A percentile compares a stretch with the other conserved stretches of the same genome.
Conservation (phyloP, 148 eudicot genomes). For the Cornus kousa region DNA sequence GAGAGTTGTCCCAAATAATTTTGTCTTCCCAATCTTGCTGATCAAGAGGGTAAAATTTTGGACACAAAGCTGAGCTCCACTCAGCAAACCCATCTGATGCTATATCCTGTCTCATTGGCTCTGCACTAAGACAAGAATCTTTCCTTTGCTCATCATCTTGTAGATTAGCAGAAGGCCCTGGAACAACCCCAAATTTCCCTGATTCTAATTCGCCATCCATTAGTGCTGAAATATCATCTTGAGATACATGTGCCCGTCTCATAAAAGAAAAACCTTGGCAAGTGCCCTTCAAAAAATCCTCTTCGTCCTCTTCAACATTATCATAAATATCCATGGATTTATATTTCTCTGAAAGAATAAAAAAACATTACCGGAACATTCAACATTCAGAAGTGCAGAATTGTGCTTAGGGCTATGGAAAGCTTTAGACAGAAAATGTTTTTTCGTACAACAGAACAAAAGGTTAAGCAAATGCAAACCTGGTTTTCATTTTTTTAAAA, state of each 20-base stretch:
- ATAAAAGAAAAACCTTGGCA: conserved; percentile 39
- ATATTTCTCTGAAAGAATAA: conserved; percentile 58
- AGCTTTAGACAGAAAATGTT: not conserved
- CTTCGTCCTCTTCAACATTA: conserved; percentile 84
- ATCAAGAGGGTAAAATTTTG: conserved; percentile 70
- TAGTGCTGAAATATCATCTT: conserved; percentile 30
- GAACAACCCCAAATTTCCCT: conserved; percentile 17
- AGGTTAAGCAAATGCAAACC: not conserved
- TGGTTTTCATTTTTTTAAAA: no score
- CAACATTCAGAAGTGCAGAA: not conserved
- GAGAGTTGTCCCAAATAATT: conserved; percentile 82
- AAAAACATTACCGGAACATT: not conserved
- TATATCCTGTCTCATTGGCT: conserved; percentile 57
- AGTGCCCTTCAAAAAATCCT: conserved; percentile 53
- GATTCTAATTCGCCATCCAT: conserved; percentile 42
- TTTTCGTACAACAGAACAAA: not conserved
- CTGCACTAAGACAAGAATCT: conserved; percentile 57
- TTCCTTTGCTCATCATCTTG: conserved; percentile 34
- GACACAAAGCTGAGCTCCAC: conserved; percentile 35
- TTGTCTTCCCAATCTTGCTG: conserved; percentile 91
- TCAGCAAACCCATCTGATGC: conserved; percentile 35
- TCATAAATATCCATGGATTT: conserved; percentile 45
- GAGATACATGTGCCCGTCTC: conserved; percentile 27
- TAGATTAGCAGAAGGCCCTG: conserved; percentile 21
- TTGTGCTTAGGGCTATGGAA: not conserved